Percentiles rank a stretch among this genome's conserved stretches.
These are phyloP conservation scores for Mallotus japonicus DNA, from an alignment of 441 rosid species.

Conservation along the genomic window DNA sequence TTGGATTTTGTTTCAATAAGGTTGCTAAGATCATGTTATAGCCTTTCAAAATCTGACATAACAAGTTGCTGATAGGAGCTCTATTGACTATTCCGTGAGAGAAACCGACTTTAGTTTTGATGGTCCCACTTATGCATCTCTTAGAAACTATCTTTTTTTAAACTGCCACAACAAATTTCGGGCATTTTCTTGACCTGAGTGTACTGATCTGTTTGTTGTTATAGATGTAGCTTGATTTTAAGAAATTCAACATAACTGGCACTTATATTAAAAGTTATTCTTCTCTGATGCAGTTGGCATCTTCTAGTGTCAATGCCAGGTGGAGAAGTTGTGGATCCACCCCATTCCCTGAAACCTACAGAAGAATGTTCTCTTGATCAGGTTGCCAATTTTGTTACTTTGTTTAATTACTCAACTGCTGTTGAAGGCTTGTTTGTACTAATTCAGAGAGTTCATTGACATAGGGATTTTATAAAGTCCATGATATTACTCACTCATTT, in stretches of 20 bases:
- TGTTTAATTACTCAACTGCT: conserved; percentile 6
- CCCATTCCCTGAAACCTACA: conserved; percentile 65
- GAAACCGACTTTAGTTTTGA: not conserved
- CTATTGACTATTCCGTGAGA: not conserved
- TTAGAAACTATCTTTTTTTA: not conserved
- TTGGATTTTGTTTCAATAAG: not conserved
- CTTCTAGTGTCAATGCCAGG: conserved; percentile 61
- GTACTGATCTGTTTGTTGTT: not conserved
- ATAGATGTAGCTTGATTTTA: not conserved
- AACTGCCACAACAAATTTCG: not conserved
- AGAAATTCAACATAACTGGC: not conserved
- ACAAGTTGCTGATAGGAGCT: not conserved
- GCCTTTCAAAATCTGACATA: not conserved
- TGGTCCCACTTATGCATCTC: not conserved
- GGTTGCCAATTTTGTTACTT: conserved; percentile 38
- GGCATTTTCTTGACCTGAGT: not conserved
- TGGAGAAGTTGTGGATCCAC: conserved; percentile 62
- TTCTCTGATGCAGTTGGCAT: conserved; percentile 65
- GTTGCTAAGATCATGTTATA: not conserved
- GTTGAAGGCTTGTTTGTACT: not conserved
- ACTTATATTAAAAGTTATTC: conserved; percentile 1
- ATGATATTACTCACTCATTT: not conserved
- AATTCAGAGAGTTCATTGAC: not conserved
- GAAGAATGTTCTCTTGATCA: conserved; percentile 59
- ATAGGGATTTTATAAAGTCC: conserved; percentile 1